Conservation (phyloP, 805 yeast species). For the Wickerhamiella sergipiensis region DNA sequence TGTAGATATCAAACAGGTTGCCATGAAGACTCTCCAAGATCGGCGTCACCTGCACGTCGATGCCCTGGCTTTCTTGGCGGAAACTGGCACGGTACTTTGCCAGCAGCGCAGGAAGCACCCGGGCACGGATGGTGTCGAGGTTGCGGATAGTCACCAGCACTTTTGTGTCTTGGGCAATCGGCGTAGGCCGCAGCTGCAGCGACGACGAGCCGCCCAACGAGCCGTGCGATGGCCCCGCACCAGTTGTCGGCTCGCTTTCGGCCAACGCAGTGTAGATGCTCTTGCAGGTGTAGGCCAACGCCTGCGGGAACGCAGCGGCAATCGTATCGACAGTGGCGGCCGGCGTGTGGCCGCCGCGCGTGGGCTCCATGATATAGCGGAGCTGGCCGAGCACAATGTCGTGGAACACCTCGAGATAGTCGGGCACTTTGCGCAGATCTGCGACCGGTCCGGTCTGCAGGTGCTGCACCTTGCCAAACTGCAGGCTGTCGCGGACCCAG, state of each 20-base stretch:
- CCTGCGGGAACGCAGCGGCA: slow-evolving; percentile 8
- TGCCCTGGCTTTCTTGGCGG: neutral
- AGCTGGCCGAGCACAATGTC: slow-evolving; percentile 11
- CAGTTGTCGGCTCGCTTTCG: slow-evolving; percentile 22
- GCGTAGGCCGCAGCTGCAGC: slow-evolving; percentile 28
- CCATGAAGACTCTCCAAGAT: slow-evolving; percentile 38
- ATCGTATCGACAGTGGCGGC: slow-evolving; percentile 1
- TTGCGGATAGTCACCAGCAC: slow-evolving; percentile 42
- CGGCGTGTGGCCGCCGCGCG: slow-evolving; percentile 10
- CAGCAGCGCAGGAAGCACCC: slow-evolving; percentile 33
- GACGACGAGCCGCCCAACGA: too few relatives aligned
- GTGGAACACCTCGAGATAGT: slow-evolving; percentile 29
- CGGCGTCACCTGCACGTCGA: slow-evolving; percentile 16
- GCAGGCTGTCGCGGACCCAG: slow-evolving; percentile 38
- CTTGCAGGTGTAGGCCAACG: slow-evolving; percentile 8
- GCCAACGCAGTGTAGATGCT: slow-evolving; percentile 11
- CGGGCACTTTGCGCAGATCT: slow-evolving; percentile 29
- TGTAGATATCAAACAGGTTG: slow-evolving; percentile 32
- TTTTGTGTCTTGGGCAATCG: slow-evolving; percentile 37
- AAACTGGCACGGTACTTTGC: slow-evolving; percentile 8
- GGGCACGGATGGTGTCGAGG: slow-evolving; percentile 33
- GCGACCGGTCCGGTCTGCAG: slow-evolving; percentile 24
- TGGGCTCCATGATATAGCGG: slow-evolving; percentile 8
- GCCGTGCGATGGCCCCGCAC: too few relatives aligned
- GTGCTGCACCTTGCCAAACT: slow-evolving; percentile 28